phyloP scores from a whole-genome alignment of 306 rosid species.

The Quercus suber region DNA sequence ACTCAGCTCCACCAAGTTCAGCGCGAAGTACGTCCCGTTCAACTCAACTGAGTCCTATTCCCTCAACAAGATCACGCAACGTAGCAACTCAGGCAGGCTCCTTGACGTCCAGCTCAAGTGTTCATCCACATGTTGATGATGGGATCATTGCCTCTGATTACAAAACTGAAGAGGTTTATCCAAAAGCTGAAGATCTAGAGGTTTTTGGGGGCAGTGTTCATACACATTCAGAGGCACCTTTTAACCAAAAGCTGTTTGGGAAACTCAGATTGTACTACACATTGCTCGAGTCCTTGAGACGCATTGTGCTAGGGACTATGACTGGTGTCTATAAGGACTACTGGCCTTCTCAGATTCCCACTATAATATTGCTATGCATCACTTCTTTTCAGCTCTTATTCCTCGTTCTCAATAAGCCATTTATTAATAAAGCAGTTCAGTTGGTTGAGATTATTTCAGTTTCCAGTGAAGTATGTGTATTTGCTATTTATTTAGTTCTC shows the following conservation, averaged over 20 bases:
- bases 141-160: no score
- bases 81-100: accelerated
- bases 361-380: constrained; percentile 43
- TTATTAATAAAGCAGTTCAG: constrained; percentile 85
- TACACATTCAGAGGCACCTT: constrained; percentile 68
- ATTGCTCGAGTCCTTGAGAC: constrained; percentile 58
- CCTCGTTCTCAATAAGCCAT: constrained; percentile 87
- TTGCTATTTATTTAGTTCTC: constrained; percentile 43
- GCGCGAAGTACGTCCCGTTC: no score
- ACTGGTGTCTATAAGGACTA: constrained; percentile 55
- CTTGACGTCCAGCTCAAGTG: no score
- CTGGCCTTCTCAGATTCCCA: constrained; percentile 40
- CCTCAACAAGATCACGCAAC: no score
- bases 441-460: constrained; percentile 69
- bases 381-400: constrained; percentile 80
- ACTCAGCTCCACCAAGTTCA: no score
- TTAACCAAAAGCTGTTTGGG: constrained; percentile 83
- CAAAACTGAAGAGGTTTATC: no score
- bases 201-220: no score
- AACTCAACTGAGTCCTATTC: no score
- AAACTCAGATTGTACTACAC: constrained; percentile 80
- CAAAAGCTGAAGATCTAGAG: no score
- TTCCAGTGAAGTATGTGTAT: constrained; percentile 55
- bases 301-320: constrained; percentile 56
- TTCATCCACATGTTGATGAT: no score